phyloP scores from a whole-genome alignment of 2,329 filamentous ascomycete genomes.

The Pyrenophora teres region DNA sequence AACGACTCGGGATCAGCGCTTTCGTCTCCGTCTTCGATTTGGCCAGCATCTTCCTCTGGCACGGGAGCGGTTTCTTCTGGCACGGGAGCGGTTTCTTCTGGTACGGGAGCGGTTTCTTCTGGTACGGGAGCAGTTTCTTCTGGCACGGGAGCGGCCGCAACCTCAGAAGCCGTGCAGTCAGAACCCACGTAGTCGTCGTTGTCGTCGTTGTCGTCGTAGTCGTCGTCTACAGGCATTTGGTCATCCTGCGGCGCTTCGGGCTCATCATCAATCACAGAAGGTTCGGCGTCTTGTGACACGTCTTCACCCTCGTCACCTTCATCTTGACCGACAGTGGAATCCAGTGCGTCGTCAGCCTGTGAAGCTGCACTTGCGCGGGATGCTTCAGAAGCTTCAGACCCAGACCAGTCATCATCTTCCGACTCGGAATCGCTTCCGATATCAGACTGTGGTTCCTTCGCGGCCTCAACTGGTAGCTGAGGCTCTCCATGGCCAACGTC shows the following conservation, averaged over 20 bases:
- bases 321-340: conserved; percentile 3
- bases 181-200: not conserved
- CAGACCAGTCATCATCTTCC: conserved; percentile 11
- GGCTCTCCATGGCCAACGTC: not conserved
- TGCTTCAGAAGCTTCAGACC: conserved; percentile 13
- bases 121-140: conserved; percentile 1
- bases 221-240: not conserved
- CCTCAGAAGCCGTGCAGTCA: conserved; percentile 4
- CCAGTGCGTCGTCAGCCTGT: not conserved
- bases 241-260: conserved; percentile 6
- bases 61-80: conserved; percentile 2
- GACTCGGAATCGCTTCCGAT: conserved; percentile 9
- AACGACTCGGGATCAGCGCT: not conserved
- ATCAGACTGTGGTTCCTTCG: conserved; percentile 1
- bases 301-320: conserved; percentile 5
- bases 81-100: not conserved
- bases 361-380: conserved; percentile 2
- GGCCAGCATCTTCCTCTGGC: not conserved
- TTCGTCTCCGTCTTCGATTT: conserved; percentile 1
- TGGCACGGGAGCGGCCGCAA: not conserved
- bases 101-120: not conserved
- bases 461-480: not conserved
- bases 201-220: not conserved
- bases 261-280: not conserved
- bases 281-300: not conserved